Percentiles rank a stretch among this genome's conserved stretches.
phyloP scores from a whole-genome alignment of 1,139 yeast species.

The Geotrichum europaeum region DNA sequence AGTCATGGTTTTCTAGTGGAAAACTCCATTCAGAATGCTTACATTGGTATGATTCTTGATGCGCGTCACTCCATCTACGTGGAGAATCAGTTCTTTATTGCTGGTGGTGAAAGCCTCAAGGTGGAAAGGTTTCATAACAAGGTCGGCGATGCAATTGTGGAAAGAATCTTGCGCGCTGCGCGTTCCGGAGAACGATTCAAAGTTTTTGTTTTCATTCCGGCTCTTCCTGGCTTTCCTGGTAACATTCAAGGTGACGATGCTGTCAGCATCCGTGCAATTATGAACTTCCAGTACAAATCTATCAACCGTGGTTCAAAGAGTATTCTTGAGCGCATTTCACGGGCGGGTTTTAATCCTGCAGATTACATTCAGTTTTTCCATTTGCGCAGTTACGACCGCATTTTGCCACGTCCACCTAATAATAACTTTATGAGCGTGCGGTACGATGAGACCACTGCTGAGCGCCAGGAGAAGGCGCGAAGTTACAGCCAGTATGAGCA shows the following conservation, averaged over 20 bases:
- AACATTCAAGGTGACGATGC: constrained; percentile 18
- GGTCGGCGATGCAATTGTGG: constrained; percentile 20
- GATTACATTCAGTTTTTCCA: constrained; percentile 19
- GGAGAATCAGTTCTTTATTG: constrained; percentile 21
- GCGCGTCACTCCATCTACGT: constrained; percentile 19
- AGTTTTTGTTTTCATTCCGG: constrained; percentile 17
- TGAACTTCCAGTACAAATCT: constrained; percentile 20
- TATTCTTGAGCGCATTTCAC: constrained; percentile 16
- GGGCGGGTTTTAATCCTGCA: constrained; percentile 19
- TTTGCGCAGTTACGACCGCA: constrained; percentile 17
- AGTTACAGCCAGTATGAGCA: constrained; percentile 6
- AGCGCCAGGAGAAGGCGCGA: constrained; percentile 6
- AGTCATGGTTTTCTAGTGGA: constrained; percentile 18
- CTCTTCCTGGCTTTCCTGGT: constrained; percentile 21
- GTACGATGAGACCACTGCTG: constrained; percentile 11
- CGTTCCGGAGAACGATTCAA: constrained; percentile 15
- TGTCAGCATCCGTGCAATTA: constrained; percentile 18
- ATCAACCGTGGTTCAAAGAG: constrained; percentile 18
- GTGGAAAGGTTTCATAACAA: constrained; percentile 18
- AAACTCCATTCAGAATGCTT: constrained; percentile 19
- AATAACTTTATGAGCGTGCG: constrained; percentile 4
- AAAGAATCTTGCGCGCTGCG: constrained; percentile 19
- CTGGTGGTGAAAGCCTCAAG: constrained; percentile 14
- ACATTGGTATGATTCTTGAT: constrained; percentile 17
- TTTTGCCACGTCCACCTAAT: constrained; percentile 7